These are phyloP conservation scores for Pichia sp. DNA, from an alignment of 1,139 yeast species.

Conservation along the genomic window DNA sequence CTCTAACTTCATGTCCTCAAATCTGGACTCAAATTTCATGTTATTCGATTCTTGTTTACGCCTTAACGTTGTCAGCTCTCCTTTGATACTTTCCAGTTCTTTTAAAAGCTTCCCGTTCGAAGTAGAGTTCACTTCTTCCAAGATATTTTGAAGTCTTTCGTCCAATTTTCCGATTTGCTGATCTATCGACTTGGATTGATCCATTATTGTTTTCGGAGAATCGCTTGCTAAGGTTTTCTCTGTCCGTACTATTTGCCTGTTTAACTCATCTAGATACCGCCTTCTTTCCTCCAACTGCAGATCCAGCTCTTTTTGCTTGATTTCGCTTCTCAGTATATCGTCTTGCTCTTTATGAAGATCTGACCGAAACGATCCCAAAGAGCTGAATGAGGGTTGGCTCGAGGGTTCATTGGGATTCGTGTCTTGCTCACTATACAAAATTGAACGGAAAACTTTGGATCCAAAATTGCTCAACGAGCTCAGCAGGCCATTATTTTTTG, in stretches of 20 bases:
- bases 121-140: slow-evolving; percentile 19
- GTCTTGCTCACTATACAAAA: slow-evolving; percentile 26
- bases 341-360: neutral
- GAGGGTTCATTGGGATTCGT: slow-evolving; percentile 2
- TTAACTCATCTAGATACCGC: slow-evolving; percentile 13
- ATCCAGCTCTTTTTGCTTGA: slow-evolving; percentile 14
- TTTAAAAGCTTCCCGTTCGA: slow-evolving; percentile 19
- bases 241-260: slow-evolving; percentile 8
- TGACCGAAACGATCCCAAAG: neutral
- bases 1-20: slow-evolving; percentile 28
- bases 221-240: slow-evolving; percentile 8
- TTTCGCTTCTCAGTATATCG: neutral
- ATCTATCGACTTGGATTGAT: slow-evolving; percentile 6
- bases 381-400: neutral
- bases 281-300: slow-evolving; percentile 7
- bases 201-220: neutral
- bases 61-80: slow-evolving; percentile 23
- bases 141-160: slow-evolving; percentile 18
- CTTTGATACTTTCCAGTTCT: slow-evolving; percentile 21
- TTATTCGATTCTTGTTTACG: slow-evolving; percentile 27
- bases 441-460: slow-evolving; percentile 26
- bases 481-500: slow-evolving; percentile 21
- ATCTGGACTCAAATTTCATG: slow-evolving; percentile 25
- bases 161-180: slow-evolving; percentile 16
- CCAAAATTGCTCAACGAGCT: slow-evolving; percentile 29